Percentiles rank a stretch among this genome's conserved stretches.
Conservation (phyloP, 1,139 yeast genomes). For the Geotrichum restrictum region DNA sequence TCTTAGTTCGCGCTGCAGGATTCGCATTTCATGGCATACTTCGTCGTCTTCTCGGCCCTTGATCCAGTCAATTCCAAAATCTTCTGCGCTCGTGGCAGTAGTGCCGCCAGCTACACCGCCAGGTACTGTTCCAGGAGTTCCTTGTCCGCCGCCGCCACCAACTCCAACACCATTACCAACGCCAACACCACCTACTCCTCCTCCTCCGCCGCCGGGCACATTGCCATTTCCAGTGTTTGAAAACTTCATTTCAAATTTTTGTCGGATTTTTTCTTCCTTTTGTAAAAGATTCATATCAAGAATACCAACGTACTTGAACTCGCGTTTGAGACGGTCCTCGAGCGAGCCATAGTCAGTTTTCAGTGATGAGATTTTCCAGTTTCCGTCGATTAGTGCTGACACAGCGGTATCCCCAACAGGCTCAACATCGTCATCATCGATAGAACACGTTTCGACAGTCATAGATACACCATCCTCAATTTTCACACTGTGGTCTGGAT, state of each 20-base stretch:
- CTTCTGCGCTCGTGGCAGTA: conserved; percentile 19
- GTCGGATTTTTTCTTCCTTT: conserved; percentile 38
- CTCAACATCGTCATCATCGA: conserved; percentile 14
- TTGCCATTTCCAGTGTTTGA: conserved; percentile 1
- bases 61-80: conserved; percentile 66
- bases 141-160: not conserved
- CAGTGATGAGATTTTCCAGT: conserved; percentile 46
- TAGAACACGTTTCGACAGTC: conserved; percentile 8
- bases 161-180: not conserved
- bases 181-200: not conserved
- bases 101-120: conserved; percentile 9
- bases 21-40: conserved; percentile 76
- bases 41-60: conserved; percentile 89
- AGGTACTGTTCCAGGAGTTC: conserved; percentile 20
- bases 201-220: not conserved
- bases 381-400: conserved; percentile 27
- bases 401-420: conserved; percentile 21
- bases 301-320: conserved; percentile 85
- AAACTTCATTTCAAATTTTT: conserved; percentile 24
- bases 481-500: conserved; percentile 5
- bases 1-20: conserved; percentile 64
- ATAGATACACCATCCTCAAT: conserved; percentile 5
- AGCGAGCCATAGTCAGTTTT: conserved; percentile 69
- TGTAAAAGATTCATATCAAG: conserved; percentile 48
- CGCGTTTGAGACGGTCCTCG: conserved; percentile 84